Evolutionary conservation across 208 protist species (phyloP), one percentile per base, ranked within the genome.

Genomic region (Leptomonas pyrrhocoris): DNA sequence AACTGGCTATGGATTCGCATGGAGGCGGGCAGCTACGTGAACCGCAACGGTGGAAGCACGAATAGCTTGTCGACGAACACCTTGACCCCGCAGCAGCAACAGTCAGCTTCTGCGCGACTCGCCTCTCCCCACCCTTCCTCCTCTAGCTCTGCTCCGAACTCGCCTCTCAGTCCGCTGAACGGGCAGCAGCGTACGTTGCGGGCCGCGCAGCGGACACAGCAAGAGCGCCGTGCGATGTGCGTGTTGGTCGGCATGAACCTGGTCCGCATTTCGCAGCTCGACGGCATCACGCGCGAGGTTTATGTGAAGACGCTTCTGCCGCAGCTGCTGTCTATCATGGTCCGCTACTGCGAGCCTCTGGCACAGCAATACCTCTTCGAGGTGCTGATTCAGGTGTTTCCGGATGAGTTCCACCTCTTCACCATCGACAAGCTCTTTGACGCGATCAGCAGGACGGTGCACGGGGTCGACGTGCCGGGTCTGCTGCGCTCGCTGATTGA

Each of bases 341-440:
- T 99, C 31, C 88, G 86, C 50, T 99, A 97, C 83, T 93, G 95
- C 49, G 98, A 99, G 73, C 81, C 90, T 15, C 89, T 99, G 50
- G 97, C 97, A 1, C 98, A 99, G 88, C 95, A 99, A 85, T 99
- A 99, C 84, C 81, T 99, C 27, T 97, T 99, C 84, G 98, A 99
- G 67, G 91, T 98, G 54, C 83, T 99, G 49, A 97, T 99, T 49
- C 98, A 99, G 81, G 97, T 99, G 7, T 99, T 99, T 76, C 98
- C 98, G 1, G 97, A 98, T 74, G 97, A 99, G 59, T 99, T 98
- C 68, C 98, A 99, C 78, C 90, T 99, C 3, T 77, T 73, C 27
- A 99, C 98, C 11, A 85, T 99, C 0, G 71, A 90, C 55, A 57
- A 83, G 30, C 82, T 99, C 36, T 79, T 99, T 8, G 43, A 76